phyloP scores from a whole-genome alignment of 2,329 filamentous ascomycete species.

The Colletotrichum sp. region DNA sequence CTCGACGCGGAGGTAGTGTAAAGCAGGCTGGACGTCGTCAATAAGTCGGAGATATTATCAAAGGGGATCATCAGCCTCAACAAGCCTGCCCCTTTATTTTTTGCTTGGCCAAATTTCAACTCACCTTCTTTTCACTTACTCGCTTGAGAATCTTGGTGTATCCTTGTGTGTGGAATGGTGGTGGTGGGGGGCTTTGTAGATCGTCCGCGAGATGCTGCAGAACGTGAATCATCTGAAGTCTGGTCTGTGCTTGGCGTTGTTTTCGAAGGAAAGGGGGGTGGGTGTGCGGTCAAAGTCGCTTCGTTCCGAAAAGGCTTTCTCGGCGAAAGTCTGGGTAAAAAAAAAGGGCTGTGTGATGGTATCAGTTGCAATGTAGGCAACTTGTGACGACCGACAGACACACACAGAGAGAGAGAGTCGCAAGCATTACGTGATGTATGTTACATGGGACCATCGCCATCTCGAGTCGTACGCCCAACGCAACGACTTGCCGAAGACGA shows the following conservation, averaged over 20 bases:
- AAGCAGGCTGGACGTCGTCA: background rate
- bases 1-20: background rate
- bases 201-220: background rate
- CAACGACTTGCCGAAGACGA: background rate
- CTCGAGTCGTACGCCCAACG: background rate
- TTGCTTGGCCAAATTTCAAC: background rate
- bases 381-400: background rate
- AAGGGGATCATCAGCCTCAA: background rate
- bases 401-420: background rate
- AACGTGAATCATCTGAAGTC: conserved; percentile 15
- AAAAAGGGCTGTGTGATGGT: background rate
- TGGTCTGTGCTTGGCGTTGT: background rate
- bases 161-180: background rate
- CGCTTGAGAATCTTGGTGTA: background rate
- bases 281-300: background rate
- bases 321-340: background rate
- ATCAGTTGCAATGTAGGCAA: background rate
- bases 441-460: background rate
- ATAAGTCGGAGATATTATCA: background rate
- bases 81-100: background rate
- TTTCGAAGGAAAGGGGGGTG: background rate
- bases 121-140: background rate
- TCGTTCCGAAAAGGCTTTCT: background rate
- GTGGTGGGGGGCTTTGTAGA: background rate
- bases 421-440: background rate